A percentile compares a stretch with the other conserved stretches of the same genome.
Conservation (phyloP, 2,329 filamentous ascomycete genomes). For the Annulohypoxylon truncatum region DNA sequence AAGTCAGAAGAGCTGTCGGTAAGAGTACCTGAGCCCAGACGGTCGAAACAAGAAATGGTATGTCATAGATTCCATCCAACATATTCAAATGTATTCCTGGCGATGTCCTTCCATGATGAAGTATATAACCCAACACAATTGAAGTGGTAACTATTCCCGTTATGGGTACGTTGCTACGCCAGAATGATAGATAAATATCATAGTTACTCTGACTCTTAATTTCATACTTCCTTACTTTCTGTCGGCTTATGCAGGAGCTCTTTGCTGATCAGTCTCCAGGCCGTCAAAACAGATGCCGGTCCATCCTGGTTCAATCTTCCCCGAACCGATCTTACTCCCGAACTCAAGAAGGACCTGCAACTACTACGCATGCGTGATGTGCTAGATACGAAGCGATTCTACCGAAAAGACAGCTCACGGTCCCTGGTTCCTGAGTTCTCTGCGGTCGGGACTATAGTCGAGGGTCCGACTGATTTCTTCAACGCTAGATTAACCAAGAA, state of each 20-base stretch:
- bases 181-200: conserved; percentile 68
- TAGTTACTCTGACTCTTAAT: conserved; percentile 77
- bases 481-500: conserved; percentile 84
- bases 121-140: conserved; percentile 75
- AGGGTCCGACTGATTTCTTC: conserved; percentile 89
- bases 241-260: conserved; percentile 11
- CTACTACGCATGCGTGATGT: conserved; percentile 89
- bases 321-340: conserved; percentile 82
- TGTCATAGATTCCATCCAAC: conserved; percentile 22
- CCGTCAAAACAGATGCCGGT: conserved; percentile 71
- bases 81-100: background rate
- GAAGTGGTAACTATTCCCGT: conserved; percentile 82
- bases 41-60: conserved; percentile 50
- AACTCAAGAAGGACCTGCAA: conserved; percentile 90
- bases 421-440: conserved; percentile 82
- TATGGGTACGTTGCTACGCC: conserved; percentile 80
- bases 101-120: conserved; percentile 75
- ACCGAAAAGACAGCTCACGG: conserved; percentile 85
- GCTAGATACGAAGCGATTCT: conserved; percentile 86
- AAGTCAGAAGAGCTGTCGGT: conserved; percentile 44
- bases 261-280: conserved; percentile 43
- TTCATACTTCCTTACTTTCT: conserved; percentile 39
- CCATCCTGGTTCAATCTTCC: conserved; percentile 89
- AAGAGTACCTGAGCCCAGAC: conserved; percentile 44
- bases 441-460: conserved; percentile 87